Evolutionary conservation across 129 eudicot genomes (phyloP), one percentile per base, ranked within the genome.

Genomic region (Arctium minus): DNA sequence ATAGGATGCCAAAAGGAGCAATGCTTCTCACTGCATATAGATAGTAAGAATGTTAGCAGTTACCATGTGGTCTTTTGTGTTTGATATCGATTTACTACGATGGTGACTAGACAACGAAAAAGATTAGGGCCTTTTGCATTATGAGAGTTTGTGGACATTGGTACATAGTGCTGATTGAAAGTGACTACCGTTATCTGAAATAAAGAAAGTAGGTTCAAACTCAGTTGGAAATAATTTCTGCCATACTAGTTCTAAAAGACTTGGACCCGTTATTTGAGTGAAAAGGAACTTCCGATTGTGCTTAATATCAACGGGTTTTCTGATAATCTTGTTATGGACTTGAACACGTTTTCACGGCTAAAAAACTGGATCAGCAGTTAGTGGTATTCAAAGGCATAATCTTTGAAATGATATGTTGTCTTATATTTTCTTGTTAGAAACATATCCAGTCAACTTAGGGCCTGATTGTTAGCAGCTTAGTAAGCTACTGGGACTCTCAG

Each of bases 141-240:
- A 72, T 67, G 60, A 72, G 80, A 72, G 72, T 46, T 80, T 80
- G 82, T 85, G 85, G 78, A 30, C 79, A 60, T 36, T 70, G 38
- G 75, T 37, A 10, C 12, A 5, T 39, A 64, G 73, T 38, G 72
- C 76, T 85, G 88, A 76, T 86, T 81, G 83, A 86, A 40, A 50
- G 79, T 69, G 83, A 81, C 86, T 72, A 17, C 76, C 83, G 78
- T 86, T 48, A 44, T 86, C 44, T 60, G 40, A 32, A 46, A 37
- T 31, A 75, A 81, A 62, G 50, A 64, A 18, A 79, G 69, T 56
- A 38, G 82, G 73, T 75, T 36, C 67, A 60, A 50, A 80, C 40
- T 53, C 53, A 56, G 78, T 33, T 4, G 65, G 70, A 79, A 85
- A 33, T 48, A 31, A 76, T 79, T 73, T 3, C 27, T 74, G 53